Evolutionary conservation across 371 early-diverging fungal species (phyloP).

Genomic region (Rhizopus arrhizus): DNA sequence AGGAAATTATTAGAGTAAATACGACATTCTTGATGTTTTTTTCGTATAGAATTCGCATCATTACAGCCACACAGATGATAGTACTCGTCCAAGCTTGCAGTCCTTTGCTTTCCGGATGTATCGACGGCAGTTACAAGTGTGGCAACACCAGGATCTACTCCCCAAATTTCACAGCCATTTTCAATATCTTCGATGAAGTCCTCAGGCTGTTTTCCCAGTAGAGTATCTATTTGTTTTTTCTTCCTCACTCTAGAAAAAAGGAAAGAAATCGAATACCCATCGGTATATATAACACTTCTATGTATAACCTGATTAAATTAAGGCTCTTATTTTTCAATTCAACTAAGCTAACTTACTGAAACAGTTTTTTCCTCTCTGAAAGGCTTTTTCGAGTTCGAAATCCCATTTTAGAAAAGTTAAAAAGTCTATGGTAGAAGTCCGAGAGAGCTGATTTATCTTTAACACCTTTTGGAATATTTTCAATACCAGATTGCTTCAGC

Average conservation of each 20-base stretch:
- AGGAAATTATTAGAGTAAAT: too few relatives aligned
- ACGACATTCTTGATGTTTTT: too few relatives aligned
- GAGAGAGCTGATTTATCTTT: neutral
- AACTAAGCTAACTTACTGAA: neutral
- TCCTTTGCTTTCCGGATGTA: neutral
- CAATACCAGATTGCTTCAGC: neutral
- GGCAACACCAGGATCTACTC: neutral
- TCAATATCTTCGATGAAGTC: conserved; percentile 1
- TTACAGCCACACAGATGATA: neutral
- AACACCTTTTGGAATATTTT: neutral
- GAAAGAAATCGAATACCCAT: conserved; percentile 4
- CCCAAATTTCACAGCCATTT: neutral
- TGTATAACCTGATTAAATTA: neutral
- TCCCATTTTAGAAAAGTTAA: conserved; percentile 3
- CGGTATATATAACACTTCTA: neutral
- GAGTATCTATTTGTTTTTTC: neutral
- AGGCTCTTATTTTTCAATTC: too few relatives aligned
- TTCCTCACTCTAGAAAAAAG: neutral
- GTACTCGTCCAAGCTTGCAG: neutral
- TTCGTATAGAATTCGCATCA: too few relatives aligned
- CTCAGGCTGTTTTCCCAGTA: neutral
- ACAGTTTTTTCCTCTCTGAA: neutral
- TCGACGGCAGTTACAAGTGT: neutral
- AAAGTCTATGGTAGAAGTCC: neutral
- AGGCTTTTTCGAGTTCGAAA: conserved; percentile 1